Base-by-base conservation (phyloP, 768 basidiomycete species). In the Mycena albidolilacea region DNA sequence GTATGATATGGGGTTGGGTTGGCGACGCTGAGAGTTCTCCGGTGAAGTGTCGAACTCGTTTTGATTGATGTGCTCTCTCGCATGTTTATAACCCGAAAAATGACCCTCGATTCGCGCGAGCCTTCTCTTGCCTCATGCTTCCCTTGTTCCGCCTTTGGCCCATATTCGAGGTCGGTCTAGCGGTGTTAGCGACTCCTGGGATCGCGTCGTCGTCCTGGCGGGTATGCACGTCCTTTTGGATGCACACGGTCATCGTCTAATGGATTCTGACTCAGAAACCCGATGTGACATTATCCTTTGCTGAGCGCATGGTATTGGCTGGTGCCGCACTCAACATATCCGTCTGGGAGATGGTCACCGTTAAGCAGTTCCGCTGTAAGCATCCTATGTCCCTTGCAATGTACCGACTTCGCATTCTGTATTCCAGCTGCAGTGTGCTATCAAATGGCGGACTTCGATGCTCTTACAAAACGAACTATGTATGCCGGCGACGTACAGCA, bases 371-470 rank as follows among this genome's bases (percentile, higher is more conserved):
- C 14, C 44, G 23, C 15, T 19, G 62, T 50, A 23, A 30, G 62
- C 30, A 12, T 21, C 35, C 23, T 3, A 9, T 19, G 37, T n/a
- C 30, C n/a, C 39, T 9, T 23, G 21, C 11, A 54, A 11, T 17
- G 30, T 30, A 30, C 30, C 30, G 30, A 30, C 30, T 30, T 30
- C 30, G 9, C n/a, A 38, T 58, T 9, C 15, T 0, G 9, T 15
- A 10, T 54, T 7, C 14, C 21, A 52, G 64, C 64, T 7, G 54
- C 48, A 14, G 37, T 69, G 14, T 69, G 52, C 43, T 69, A 21
- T 21, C 46, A 69, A 43, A 69, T 69, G 67, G 67, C 67, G 19
- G 67, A 60, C 9, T 52, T 69, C 39, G 67, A 69, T 35, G 17
- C 37, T 11, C 43, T 38, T 7, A 43, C 48, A 12, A 54, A 52